Conservation (phyloP, 2,329 filamentous ascomycete genomes). For the Hirsutella minnesotensis region DNA sequence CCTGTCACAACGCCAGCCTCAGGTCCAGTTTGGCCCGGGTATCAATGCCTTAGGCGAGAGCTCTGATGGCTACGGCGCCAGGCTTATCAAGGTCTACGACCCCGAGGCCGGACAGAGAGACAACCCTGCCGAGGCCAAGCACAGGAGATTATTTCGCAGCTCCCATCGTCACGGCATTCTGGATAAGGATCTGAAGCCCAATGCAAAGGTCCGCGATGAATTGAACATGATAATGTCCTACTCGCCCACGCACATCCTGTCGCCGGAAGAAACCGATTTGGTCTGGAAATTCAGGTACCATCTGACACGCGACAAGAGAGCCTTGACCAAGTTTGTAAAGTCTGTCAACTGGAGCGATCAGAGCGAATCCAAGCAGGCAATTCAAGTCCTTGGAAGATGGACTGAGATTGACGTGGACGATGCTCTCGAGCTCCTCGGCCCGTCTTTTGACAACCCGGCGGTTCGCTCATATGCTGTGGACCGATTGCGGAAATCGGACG, state of each 20-base stretch:
- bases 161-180: constrained; percentile 83
- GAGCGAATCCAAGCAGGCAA: constrained; percentile 76
- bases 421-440: constrained; percentile 84
- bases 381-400: constrained; percentile 85
- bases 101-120: constrained; percentile 81
- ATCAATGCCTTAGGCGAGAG: constrained; percentile 58
- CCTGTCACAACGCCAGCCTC: constrained; percentile 67
- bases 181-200: constrained; percentile 90
- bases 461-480: constrained; percentile 92
- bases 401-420: constrained; percentile 96
- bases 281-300: constrained; percentile 98
- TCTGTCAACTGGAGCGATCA: constrained; percentile 89
- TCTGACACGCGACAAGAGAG: constrained; percentile 79
- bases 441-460: constrained; percentile 77
- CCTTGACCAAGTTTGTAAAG: constrained; percentile 94
- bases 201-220: constrained; percentile 89
- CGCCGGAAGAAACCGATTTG: constrained; percentile 84
- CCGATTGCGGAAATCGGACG: constrained; percentile 79
- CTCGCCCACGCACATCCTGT: constrained; percentile 79
- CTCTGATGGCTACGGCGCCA: constrained; percentile 36
- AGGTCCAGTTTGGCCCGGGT: constrained; percentile 82
- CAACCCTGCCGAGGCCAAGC: constrained; percentile 92
- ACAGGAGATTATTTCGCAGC: constrained; percentile 81
- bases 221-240: constrained; percentile 85
- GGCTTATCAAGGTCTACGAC: constrained; percentile 79